phyloP scores from a whole-genome alignment of 2,329 filamentous ascomycete species.

The Botryotinia convoluta region DNA sequence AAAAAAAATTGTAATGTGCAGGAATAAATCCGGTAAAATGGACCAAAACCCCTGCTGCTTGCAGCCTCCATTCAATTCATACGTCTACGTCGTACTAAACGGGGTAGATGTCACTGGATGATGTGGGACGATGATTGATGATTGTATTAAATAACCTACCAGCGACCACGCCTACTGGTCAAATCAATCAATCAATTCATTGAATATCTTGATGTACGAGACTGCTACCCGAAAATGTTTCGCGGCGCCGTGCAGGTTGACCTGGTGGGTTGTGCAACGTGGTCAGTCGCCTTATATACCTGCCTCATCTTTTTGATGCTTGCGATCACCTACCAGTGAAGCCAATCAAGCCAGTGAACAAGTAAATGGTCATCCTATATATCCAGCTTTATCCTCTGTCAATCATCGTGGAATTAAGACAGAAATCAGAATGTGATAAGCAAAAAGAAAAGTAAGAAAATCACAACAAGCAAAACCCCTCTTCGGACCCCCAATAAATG shows the following conservation, averaged over 20 bases:
- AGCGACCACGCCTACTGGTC: not conserved
- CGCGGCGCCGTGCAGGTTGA: constrained; percentile 26
- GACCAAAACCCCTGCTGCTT: constrained; percentile 8
- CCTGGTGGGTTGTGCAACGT: constrained; percentile 33
- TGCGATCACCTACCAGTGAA: not conserved
- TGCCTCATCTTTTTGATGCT: constrained; percentile 26
- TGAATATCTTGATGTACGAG: not conserved
- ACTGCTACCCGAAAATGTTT: constrained; percentile 21
- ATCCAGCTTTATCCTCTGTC: not conserved
- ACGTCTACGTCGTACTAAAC: not conserved
- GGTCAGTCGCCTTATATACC: constrained; percentile 36
- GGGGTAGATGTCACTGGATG: not conserved
- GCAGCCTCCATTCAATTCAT: not conserved
- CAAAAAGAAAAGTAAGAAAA: not conserved
- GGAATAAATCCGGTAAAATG: constrained; percentile 12
- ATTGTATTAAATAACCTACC: not conserved
- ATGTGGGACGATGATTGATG: constrained; percentile 4
- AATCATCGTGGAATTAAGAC: not conserved
- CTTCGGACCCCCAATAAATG: not conserved
- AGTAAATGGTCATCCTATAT: not conserved
- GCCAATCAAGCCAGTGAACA: not conserved
- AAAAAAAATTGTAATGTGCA: not conserved
- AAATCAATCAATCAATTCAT: not conserved
- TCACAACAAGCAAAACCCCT: not conserved
- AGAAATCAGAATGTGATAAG: not conserved